Evolutionary conservation across 495 filamentous ascomycete genomes (phyloP).

Genomic region (Daldinia caldariorum): DNA sequence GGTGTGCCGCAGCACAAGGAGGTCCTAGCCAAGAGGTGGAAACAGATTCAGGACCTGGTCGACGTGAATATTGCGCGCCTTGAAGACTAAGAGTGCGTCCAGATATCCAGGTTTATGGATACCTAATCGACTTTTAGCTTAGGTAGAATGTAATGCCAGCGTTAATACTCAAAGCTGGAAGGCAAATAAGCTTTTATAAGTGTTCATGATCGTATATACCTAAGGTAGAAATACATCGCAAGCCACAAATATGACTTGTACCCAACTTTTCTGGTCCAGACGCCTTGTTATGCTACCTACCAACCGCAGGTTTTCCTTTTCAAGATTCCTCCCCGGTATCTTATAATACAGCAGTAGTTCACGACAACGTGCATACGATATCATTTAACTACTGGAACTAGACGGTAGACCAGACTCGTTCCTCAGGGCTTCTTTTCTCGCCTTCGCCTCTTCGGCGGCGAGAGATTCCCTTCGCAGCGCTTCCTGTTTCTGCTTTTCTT

Average conservation of each 20-base stretch:
- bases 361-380: neutral
- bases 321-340: slow-evolving; percentile 3
- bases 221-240: slow-evolving; percentile 15
- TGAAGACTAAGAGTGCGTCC: slow-evolving; percentile 11
- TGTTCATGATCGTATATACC: slow-evolving; percentile 27
- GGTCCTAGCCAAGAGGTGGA: slow-evolving; percentile 60
- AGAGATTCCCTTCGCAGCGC: slow-evolving; percentile 62
- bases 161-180: neutral
- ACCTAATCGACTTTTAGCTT: too few relatives aligned
- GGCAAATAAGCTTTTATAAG: slow-evolving; percentile 29
- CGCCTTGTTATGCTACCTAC: slow-evolving; percentile 22
- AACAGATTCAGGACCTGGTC: slow-evolving; percentile 60
- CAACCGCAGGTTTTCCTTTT: slow-evolving; percentile 1
- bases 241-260: slow-evolving; percentile 20
- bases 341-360: slow-evolving; percentile 23
- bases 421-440: slow-evolving; percentile 70
- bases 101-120: neutral
- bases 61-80: slow-evolving; percentile 36
- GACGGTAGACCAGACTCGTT: slow-evolving; percentile 53
- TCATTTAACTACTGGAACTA: slow-evolving; percentile 9
- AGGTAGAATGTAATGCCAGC: neutral
- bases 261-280: slow-evolving; percentile 20
- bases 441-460: slow-evolving; percentile 65
- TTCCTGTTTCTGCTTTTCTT: slow-evolving; percentile 63
- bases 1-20: slow-evolving; percentile 45